Conservation (phyloP, 2,329 filamentous ascomycete genomes). For the Claviceps purpurea region DNA sequence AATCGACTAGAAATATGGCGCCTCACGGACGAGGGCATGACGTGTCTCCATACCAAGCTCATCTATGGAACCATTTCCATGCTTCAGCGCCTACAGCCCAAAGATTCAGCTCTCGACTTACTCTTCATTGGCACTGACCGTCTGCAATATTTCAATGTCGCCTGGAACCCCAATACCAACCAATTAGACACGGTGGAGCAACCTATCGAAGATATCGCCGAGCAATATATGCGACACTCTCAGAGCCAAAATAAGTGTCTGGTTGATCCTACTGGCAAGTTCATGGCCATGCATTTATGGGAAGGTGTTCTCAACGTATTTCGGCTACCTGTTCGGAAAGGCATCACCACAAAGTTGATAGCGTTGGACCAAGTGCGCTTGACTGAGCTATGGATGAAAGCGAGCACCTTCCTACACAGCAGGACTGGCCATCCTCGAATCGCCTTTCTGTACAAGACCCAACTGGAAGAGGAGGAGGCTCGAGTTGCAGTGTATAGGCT, state of each 20-base stretch:
- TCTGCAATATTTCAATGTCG: conserved; percentile 79
- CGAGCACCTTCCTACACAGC: conserved; percentile 42
- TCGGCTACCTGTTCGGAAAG: conserved; percentile 34
- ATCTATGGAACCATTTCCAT: conserved; percentile 82
- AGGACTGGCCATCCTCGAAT: conserved; percentile 45
- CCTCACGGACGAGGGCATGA: conserved; percentile 48
- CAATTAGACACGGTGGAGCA: conserved; percentile 39
- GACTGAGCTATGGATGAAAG: conserved; percentile 46
- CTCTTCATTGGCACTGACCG: conserved; percentile 87
- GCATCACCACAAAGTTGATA: conserved; percentile 28
- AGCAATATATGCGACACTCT: conserved; percentile 57
- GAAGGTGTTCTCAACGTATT: conserved; percentile 45
- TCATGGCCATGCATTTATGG: conserved; percentile 45
- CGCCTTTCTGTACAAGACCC: conserved; percentile 44
- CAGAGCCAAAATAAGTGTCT: conserved; percentile 73
- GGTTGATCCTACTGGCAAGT: conserved; percentile 63
- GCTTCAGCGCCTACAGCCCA: conserved; percentile 66
- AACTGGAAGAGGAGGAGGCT: conserved; percentile 37
- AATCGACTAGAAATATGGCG: conserved; percentile 80
- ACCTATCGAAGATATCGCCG: conserved; percentile 38
- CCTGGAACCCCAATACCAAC: conserved; percentile 54
- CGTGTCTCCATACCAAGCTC: conserved; percentile 52
- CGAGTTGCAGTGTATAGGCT: conserved; percentile 46
- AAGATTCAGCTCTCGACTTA: conserved; percentile 62
- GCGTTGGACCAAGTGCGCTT: conserved; percentile 42